Conservation (phyloP, 148 eudicot genomes). For the Nepenthes gracilis region DNA sequence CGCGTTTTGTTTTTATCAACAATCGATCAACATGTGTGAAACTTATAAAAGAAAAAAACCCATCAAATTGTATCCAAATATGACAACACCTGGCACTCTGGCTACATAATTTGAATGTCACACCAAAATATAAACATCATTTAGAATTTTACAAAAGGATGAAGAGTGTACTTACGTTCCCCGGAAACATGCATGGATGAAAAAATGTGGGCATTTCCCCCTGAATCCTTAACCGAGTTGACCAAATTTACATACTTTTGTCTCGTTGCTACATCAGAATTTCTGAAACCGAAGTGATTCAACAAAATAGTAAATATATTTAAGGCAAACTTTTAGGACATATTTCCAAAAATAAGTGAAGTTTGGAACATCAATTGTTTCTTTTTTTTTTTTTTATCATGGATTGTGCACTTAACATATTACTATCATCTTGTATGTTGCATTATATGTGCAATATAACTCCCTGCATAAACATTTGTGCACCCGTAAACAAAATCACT, state of each 20-base stretch:
- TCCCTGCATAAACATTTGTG: no score
- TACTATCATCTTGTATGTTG: no score
- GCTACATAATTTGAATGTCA: no score
- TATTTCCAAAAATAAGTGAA: background rate
- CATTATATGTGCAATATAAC: no score
- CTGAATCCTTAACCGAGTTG: conserved; percentile 59
- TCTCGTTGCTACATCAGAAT: conserved; percentile 58
- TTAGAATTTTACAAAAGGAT: background rate
- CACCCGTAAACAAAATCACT: no score
- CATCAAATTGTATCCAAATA: background rate
- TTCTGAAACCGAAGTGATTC: conserved; percentile 34
- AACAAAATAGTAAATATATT: no score
- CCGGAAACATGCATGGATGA: conserved; percentile 99
- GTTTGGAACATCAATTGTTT: background rate
- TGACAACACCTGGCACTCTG: no score
- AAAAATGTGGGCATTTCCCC: conserved; percentile 65
- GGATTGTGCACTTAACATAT: no score
- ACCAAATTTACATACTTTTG: conserved; percentile 72
- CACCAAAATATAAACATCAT: background rate
- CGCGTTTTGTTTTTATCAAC: background rate
- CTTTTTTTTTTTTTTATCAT: background rate
- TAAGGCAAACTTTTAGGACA: no score
- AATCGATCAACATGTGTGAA: background rate
- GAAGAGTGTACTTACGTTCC: conserved; percentile 63
- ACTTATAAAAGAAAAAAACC: background rate